A percentile compares a stretch with the other conserved stretches of the same genome.
Evolutionary conservation across 169 alveolate genomes (phyloP).

Genomic region (Cryptosporidium xiaoi): DNA sequence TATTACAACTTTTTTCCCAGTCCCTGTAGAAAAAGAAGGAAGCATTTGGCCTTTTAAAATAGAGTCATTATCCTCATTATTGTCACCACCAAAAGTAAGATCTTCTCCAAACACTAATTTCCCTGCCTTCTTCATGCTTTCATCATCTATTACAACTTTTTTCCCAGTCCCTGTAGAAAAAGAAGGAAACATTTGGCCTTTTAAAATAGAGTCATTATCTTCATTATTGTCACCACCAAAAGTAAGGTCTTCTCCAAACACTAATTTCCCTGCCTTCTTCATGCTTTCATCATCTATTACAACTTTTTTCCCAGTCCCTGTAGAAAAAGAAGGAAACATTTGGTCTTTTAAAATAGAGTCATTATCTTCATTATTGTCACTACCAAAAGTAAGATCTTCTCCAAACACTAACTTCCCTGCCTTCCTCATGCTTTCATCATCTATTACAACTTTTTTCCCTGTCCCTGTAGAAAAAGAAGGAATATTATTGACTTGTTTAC

Average conservation of each 20-base stretch:
- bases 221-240: too few species aligned
- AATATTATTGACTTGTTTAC: not conserved
- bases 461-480: slow-evolving; percentile 39
- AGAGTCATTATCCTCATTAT: not conserved
- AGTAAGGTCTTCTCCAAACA: not conserved
- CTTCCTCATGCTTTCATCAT: not conserved
- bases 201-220: too few species aligned
- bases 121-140: not conserved
- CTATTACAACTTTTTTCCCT: not conserved
- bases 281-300: not conserved
- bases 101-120: not conserved
- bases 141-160: slow-evolving; percentile 1
- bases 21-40: slow-evolving; percentile 15
- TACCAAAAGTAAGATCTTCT: not conserved
- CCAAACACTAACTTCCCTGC: not conserved
- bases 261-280: not conserved
- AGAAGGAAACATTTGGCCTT: not conserved
- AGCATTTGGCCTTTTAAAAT: not conserved
- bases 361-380: too few species aligned
- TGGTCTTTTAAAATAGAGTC: too few species aligned
- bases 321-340: slow-evolving; percentile 7
- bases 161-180: slow-evolving; percentile 29
- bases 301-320: slow-evolving; percentile 10
- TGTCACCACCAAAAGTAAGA: not conserved
- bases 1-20: slow-evolving; percentile 2